Percentiles rank a stretch among this genome's conserved stretches.
These are phyloP conservation scores for Rhynchosporium agropyri DNA, from an alignment of 2,329 filamentous ascomycete species.

Conservation along the genomic window DNA sequence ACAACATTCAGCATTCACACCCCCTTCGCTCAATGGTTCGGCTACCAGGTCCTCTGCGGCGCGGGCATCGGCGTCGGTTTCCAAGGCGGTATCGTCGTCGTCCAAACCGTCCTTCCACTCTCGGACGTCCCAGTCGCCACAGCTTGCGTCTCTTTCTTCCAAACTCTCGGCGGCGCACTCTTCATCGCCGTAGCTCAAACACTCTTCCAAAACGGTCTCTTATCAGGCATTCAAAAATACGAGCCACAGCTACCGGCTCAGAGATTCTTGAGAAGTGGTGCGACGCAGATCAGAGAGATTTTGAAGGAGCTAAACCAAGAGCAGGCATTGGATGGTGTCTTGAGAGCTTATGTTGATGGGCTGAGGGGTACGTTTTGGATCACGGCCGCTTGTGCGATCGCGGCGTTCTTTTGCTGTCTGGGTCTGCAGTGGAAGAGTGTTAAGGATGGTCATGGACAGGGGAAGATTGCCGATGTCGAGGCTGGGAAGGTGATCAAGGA, in stretches of 20 bases:
- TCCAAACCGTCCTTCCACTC: constrained; percentile 55
- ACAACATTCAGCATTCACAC: constrained; percentile 48
- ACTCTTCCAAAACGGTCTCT: constrained; percentile 66
- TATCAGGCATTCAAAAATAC: constrained; percentile 51
- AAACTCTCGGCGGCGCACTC: constrained; percentile 66
- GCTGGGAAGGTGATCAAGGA: constrained; percentile 5
- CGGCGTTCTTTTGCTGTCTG: constrained; percentile 49
- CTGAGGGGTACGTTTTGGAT: constrained; percentile 56
- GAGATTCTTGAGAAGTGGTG: constrained; percentile 56
- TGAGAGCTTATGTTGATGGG: constrained; percentile 58
- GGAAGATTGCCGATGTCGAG: constrained; percentile 22
- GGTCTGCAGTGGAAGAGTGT: constrained; percentile 58
- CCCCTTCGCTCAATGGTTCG: constrained; percentile 54
- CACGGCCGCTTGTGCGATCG: constrained; percentile 51
- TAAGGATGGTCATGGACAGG: constrained; percentile 45
- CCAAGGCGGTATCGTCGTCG: constrained; percentile 38
- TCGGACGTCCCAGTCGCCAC: constrained; percentile 55
- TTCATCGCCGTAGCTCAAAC: constrained; percentile 67
- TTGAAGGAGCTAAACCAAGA: constrained; percentile 47
- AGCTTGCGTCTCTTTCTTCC: constrained; percentile 61
- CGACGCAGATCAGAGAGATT: constrained; percentile 52
- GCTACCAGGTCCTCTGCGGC: constrained; percentile 55
- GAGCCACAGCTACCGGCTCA: constrained; percentile 51
- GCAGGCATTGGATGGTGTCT: constrained; percentile 49
- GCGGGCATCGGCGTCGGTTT: constrained; percentile 34